Evolutionary conservation across 257 asterid species (phyloP).

Genomic region (Fraxinus anomala): DNA sequence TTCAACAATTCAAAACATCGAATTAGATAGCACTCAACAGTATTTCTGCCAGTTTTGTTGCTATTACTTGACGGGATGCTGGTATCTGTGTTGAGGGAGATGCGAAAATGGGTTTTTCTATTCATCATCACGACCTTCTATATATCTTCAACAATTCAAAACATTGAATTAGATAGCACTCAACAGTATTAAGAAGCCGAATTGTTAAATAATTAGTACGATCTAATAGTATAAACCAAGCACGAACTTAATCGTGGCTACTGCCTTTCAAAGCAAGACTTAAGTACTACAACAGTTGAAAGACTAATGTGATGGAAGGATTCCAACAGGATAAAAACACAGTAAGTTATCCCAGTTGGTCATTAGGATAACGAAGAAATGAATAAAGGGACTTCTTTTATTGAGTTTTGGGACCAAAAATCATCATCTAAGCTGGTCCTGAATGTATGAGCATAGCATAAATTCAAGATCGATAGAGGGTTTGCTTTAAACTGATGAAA

Average conservation of each 20-base stretch:
- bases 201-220: not conserved
- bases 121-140: slow-evolving; percentile 14
- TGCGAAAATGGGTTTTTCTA: not conserved
- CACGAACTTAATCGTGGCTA: not conserved
- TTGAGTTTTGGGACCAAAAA: slow-evolving; percentile 34
- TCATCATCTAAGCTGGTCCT: slow-evolving; percentile 39
- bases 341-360: slow-evolving; percentile 26
- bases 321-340: not conserved
- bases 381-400: slow-evolving; percentile 34
- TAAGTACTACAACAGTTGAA: too few relatives aligned
- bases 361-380: slow-evolving; percentile 32
- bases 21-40: not conserved
- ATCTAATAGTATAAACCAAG: not conserved
- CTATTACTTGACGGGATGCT: too few relatives aligned
- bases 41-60: not conserved
- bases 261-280: not conserved
- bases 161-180: not conserved
- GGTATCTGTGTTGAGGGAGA: too few relatives aligned
- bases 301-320: slow-evolving; percentile 29
- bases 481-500: not conserved
- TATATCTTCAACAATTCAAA: not conserved
- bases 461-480: not conserved
- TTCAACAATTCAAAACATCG: not conserved
- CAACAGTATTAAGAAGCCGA: not conserved
- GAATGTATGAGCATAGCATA: slow-evolving; percentile 28